Evolutionary conservation across 768 basidiomycete species (phyloP), one percentile per base, ranked within the genome.

Genomic region (Lentinula sp.): DNA sequence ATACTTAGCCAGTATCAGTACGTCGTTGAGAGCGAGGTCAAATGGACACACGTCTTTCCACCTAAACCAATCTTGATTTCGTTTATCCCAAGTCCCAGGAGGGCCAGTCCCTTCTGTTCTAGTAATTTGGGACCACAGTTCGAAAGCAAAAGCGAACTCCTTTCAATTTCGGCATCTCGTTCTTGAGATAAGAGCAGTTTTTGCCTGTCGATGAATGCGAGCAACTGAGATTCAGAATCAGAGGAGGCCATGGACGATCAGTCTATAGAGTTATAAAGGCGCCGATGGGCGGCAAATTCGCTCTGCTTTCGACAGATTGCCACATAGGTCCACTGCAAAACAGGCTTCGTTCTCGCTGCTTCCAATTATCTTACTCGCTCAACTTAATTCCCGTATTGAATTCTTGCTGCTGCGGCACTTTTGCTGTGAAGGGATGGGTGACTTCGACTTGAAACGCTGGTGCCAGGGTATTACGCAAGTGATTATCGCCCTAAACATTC

Each of bases 81-180:
- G 1, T 83, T 79, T 1, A 93, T 75, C 1, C 90, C 85, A 4
- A 98, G 77, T 49, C 87, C 87, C 32, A 82, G 82, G 1, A 97
- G 71, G 0, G 92, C 87, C 9, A 98, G 77, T 3, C 95, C 95
- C 61, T 89, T 88, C 65, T 90, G 87, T 70, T 96, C 93, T n/a
- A 98, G 79, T 8, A 95, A 76, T 64, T 86, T 91, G 0, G 88
- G 87, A 1, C 88, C 83, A 67, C 92, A 94, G 60, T 92, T 91
- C 8, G 90, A 87, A 18, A 95, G 78, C 37, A 96, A 75, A 50
- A 97, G 76, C 7, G 89, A 84, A 13, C 82, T 89, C 42, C 90
- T 82, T 62, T 89, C 86, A 64, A 94, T 83, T 67, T 98, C 96
- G n/a, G 91, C 89, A 46, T 85, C 80, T 32, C 90, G 84, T 73